A percentile compares a stretch with the other conserved stretches of the same genome.
These are phyloP conservation scores for Pyrus pyrifolia DNA, from an alignment of 306 rosid genomes.

Conservation along the genomic window DNA sequence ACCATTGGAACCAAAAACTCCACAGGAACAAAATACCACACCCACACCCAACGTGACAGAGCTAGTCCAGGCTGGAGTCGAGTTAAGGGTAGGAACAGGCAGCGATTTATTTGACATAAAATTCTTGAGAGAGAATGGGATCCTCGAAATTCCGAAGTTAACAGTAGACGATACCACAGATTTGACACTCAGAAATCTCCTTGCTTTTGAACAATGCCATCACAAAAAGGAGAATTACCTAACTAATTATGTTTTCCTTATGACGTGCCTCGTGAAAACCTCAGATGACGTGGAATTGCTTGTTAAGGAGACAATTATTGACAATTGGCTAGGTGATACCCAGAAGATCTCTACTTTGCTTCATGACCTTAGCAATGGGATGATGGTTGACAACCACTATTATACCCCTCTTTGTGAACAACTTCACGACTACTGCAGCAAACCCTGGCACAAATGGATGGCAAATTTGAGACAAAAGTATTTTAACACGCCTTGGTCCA, in stretches of 20 bases:
- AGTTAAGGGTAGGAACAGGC: no score
- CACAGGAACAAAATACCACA: no score
- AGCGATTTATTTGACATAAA: no score
- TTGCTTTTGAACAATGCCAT: slow-evolving; percentile 34
- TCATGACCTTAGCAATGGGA: slow-evolving; percentile 9
- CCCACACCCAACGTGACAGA: no score
- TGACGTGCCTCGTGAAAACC: no score
- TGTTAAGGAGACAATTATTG: background rate
- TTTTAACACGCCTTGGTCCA: no score
- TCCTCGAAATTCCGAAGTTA: background rate
- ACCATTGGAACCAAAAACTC: background rate
- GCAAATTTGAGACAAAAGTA: no score
- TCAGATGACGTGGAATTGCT: background rate
- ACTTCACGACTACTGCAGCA: no score
- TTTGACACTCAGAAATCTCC: slow-evolving; percentile 10
- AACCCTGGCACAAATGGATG: no score
- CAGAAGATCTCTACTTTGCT: background rate
- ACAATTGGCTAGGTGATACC: background rate
- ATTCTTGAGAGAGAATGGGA: no score
- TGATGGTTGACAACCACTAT: background rate
- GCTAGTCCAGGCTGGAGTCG: no score
- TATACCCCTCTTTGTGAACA: background rate
- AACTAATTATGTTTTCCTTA: background rate
- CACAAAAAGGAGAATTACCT: background rate
- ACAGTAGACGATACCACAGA: background rate